Conservation (phyloP, 306 rosid genomes). For the Cicer bijugum region DNA sequence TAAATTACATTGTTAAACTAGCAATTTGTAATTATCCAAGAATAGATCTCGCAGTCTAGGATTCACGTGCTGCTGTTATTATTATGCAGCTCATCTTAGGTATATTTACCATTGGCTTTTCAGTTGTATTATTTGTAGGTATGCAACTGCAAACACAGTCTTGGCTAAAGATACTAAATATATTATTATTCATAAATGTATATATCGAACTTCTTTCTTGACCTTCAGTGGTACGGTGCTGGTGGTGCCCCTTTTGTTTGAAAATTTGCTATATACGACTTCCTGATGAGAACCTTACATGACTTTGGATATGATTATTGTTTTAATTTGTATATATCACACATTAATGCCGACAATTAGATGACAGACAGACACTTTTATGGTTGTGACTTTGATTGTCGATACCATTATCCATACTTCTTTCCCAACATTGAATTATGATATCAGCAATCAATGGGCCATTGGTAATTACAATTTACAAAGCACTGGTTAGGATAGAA, state of each 20-base stretch:
- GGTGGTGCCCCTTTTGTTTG: not conserved
- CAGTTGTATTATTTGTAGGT: constrained; percentile 41
- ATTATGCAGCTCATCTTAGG: constrained; percentile 32
- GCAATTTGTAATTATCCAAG: constrained; percentile 38
- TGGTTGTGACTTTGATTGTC: not conserved
- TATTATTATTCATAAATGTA: constrained; percentile 23
- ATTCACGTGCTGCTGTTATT: constrained; percentile 38
- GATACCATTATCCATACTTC: not conserved
- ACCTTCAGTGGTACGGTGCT: not conserved
- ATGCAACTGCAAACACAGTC: constrained; percentile 28
- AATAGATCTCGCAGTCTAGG: constrained; percentile 30
- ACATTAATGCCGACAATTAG: not conserved
- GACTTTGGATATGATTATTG: not conserved
- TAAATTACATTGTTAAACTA: constrained; percentile 15
- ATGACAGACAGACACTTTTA: not conserved
- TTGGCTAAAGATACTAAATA: constrained; percentile 3
- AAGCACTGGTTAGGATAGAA: not conserved
- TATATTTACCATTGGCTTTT: not conserved
- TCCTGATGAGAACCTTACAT: not conserved
- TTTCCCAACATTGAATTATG: not conserved
- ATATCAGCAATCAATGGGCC: not conserved
- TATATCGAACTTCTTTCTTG: not conserved
- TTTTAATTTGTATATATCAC: not conserved
- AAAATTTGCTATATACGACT: not conserved
- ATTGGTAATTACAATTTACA: not conserved